phyloP scores from a whole-genome alignment of 1,139 yeast species.

The Waltiozyma sp. region DNA sequence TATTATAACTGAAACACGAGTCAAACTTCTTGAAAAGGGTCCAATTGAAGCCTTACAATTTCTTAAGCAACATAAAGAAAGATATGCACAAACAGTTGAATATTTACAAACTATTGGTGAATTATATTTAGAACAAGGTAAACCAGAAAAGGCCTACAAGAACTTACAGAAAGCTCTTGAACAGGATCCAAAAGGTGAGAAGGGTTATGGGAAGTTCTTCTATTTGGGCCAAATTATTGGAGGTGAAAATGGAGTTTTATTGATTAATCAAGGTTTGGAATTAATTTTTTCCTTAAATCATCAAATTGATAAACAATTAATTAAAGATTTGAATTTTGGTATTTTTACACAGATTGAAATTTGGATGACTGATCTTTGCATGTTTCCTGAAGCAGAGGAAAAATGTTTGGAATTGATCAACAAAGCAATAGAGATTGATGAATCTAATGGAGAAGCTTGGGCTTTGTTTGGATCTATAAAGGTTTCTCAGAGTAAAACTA shows the following conservation, averaged over 20 bases:
- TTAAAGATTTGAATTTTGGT: conserved; percentile 52
- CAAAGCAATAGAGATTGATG: conserved; percentile 53
- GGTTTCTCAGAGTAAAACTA: conserved; percentile 70
- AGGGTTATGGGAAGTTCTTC: conserved; percentile 72
- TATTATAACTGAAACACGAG: not conserved
- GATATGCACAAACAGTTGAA: conserved; percentile 22
- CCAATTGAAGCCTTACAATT: conserved; percentile 30
- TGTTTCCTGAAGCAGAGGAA: conserved; percentile 81
- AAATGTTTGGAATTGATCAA: conserved; percentile 67
- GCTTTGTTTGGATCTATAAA: conserved; percentile 77
- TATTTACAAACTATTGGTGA: conserved; percentile 55
- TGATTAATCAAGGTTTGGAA: conserved; percentile 54
- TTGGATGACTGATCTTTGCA: conserved; percentile 98
- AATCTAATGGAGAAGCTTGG: conserved; percentile 60
- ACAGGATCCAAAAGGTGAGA: conserved; percentile 52
- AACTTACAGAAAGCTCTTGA: conserved; percentile 53
- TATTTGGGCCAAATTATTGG: conserved; percentile 89
- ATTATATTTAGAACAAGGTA: conserved; percentile 64
- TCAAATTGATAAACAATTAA: conserved; percentile 16
- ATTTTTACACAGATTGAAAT: conserved; percentile 82
- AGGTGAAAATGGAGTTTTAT: conserved; percentile 62
- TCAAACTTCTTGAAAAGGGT: not conserved
- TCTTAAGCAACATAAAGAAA: conserved; percentile 22
- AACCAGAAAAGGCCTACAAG: conserved; percentile 67
- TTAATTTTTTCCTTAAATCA: conserved; percentile 9